Evolutionary conservation across 148 eudicot species (phyloP).

Genomic region (Limonium bicolor): DNA sequence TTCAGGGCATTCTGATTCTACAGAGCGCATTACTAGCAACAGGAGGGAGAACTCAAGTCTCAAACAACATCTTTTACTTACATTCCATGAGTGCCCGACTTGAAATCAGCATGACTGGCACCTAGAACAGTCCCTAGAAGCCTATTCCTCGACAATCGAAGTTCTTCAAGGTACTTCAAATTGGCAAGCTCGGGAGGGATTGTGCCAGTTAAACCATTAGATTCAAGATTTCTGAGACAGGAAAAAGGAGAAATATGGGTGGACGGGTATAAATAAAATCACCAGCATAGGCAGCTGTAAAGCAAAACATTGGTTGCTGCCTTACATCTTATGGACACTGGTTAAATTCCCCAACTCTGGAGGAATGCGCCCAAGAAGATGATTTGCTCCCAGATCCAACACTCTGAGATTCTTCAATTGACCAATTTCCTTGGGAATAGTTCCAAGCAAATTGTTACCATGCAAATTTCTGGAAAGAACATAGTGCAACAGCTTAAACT

Average conservation of each 20-base stretch:
- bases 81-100: constrained; percentile 34
- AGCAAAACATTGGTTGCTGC: background rate
- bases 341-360: constrained; percentile 53
- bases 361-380: constrained; percentile 68
- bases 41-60: too few species aligned
- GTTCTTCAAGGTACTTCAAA: constrained; percentile 58
- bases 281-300: constrained; percentile 2
- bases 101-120: constrained; percentile 14
- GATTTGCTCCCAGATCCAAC: constrained; percentile 80
- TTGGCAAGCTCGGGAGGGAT: constrained; percentile 59
- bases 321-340: constrained; percentile 51
- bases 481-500: constrained; percentile 4
- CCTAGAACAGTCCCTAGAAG: constrained; percentile 72
- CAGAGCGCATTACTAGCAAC: too few species aligned
- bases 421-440: constrained; percentile 78
- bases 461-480: constrained; percentile 41
- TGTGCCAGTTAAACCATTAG: constrained; percentile 68
- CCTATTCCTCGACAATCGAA: constrained; percentile 73
- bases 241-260: background rate
- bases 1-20: too few species aligned
- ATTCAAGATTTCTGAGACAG: constrained; percentile 55
- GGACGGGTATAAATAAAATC: background rate
- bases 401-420: constrained; percentile 39
- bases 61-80: too few species aligned
- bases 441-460: constrained; percentile 67